These are phyloP conservation scores for Magnaporthiopsis poae DNA, from an alignment of 2,329 filamentous ascomycete species.

Conservation along the genomic window DNA sequence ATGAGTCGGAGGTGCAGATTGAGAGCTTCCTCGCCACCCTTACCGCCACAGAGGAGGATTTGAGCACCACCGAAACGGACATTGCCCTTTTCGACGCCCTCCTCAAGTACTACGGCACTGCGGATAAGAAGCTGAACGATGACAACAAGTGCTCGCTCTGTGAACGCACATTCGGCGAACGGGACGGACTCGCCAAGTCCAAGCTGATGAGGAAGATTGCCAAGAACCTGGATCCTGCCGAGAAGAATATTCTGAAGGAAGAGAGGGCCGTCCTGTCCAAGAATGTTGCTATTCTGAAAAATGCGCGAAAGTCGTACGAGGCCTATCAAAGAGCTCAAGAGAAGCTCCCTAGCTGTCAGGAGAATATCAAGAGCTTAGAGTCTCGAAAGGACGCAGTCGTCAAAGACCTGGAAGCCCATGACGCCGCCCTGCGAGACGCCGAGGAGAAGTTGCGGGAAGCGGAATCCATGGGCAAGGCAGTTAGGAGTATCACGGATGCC, in stretches of 20 bases:
- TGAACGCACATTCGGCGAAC: constrained; percentile 55
- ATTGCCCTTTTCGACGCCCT: constrained; percentile 60
- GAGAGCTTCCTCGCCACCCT: constrained; percentile 47
- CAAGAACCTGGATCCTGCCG: constrained; percentile 50
- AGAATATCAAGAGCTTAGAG: constrained; percentile 45
- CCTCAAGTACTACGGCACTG: constrained; percentile 61
- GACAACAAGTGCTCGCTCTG: constrained; percentile 72
- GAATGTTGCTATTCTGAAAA: constrained; percentile 49
- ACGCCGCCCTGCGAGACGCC: constrained; percentile 54
- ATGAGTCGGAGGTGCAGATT: constrained; percentile 25
- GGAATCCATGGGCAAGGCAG: constrained; percentile 65
- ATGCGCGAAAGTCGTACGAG: constrained; percentile 60
- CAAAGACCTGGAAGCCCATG: constrained; percentile 55
- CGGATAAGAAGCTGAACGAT: constrained; percentile 53
- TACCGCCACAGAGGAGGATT: constrained; percentile 38
- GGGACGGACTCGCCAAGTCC: constrained; percentile 45
- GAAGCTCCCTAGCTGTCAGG: constrained; percentile 61
- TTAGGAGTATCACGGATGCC: constrained; percentile 65
- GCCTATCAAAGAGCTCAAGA: constrained; percentile 57
- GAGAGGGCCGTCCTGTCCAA: constrained; percentile 33
- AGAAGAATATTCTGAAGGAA: constrained; percentile 44
- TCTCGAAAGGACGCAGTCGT: constrained; percentile 51
- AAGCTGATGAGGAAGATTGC: constrained; percentile 59
- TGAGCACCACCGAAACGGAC: constrained; percentile 56
- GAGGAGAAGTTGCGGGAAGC: constrained; percentile 44